phyloP scores from a whole-genome alignment of 768 basidiomycete species.

The Boletus patriciae region DNA sequence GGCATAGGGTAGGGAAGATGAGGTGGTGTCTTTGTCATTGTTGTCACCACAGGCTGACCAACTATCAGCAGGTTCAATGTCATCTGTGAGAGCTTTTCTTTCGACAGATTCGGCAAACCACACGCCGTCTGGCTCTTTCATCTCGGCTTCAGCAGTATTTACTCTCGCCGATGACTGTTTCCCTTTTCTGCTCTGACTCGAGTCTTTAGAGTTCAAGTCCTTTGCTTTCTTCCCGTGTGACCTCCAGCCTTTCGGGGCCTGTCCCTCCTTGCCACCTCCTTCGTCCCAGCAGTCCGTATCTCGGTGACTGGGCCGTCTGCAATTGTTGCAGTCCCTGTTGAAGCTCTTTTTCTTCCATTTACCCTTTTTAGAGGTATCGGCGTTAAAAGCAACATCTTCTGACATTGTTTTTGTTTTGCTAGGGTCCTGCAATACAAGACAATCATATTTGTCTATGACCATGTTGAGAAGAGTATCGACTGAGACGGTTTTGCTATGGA shows the following conservation, averaged over 20 bases:
- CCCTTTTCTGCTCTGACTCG: neutral
- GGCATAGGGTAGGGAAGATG: too few species aligned
- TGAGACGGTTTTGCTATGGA: neutral
- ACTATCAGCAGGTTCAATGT: too few species aligned
- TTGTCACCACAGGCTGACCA: too few species aligned
- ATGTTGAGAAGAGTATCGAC: neutral
- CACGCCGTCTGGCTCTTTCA: too few species aligned
- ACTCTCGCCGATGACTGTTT: neutral
- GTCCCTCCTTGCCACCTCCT: neutral
- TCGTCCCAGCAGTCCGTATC: neutral
- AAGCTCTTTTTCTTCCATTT: neutral
- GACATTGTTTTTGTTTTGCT: neutral
- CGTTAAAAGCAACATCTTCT: neutral
- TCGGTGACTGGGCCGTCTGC: neutral
- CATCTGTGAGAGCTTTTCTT: too few species aligned
- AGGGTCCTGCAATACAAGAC: neutral
- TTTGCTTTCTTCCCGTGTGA: neutral
- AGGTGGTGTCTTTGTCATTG: too few species aligned
- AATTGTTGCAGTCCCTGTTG: neutral
- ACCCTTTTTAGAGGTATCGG: neutral
- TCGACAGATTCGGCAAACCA: too few species aligned
- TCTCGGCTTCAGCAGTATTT: neutral
- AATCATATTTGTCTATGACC: neutral
- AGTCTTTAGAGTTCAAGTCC: neutral
- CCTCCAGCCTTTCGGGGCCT: neutral